These are phyloP conservation scores for Lantana camara DNA, from an alignment of 257 asterid genomes.

Conservation along the genomic window DNA sequence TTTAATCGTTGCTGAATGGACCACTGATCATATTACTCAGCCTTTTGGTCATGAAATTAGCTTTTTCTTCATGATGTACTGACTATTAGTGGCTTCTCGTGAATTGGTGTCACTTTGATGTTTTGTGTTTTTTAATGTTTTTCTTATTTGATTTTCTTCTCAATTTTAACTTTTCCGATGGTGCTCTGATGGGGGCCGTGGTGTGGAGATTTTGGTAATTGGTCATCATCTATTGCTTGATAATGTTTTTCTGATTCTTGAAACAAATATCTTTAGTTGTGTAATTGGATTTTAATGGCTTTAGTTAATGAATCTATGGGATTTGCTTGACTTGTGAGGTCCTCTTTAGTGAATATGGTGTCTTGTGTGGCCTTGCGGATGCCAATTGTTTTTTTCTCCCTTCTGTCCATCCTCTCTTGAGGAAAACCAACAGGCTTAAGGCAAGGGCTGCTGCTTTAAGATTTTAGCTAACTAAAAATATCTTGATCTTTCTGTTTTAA, in stretches of 20 bases:
- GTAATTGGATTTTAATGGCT: background rate
- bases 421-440: slow-evolving; percentile 25
- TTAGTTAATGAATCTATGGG: slow-evolving; percentile 3
- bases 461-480: background rate
- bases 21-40: background rate
- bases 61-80: background rate
- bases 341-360: background rate
- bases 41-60: background rate
- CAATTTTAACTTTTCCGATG: too few relatives aligned
- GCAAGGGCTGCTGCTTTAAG: too few relatives aligned
- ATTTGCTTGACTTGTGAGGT: background rate
- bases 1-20: slow-evolving; percentile 1
- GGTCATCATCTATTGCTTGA: slow-evolving; percentile 6
- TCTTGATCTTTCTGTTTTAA: too few relatives aligned
- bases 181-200: background rate
- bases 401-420: slow-evolving; percentile 32
- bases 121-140: background rate
- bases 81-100: background rate
- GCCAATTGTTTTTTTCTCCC: background rate
- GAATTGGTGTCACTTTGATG: background rate
- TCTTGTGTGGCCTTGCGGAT: background rate
- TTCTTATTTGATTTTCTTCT: background rate
- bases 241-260: background rate
- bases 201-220: slow-evolving; percentile 13
- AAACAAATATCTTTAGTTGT: background rate